These are phyloP conservation scores for Gentiana straminea DNA, from an alignment of 257 asterid genomes.

Conservation along the genomic window DNA sequence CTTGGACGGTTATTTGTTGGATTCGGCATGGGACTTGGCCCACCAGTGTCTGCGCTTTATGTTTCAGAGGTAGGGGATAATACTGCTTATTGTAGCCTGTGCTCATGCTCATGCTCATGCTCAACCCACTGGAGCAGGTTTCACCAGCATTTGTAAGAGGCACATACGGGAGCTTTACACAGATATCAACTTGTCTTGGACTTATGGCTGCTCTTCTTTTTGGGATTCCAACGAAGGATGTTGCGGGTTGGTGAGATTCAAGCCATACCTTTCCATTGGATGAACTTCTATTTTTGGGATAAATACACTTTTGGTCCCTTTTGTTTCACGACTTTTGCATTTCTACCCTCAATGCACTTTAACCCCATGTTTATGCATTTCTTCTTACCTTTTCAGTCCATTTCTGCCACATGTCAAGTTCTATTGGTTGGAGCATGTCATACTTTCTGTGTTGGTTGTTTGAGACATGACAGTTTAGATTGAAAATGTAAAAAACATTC, in stretches of 20 bases:
- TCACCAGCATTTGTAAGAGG: constrained; percentile 93
- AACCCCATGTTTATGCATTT: no score
- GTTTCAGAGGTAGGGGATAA: constrained; percentile 61
- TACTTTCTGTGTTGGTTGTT: no score
- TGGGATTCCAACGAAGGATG: constrained; percentile 77
- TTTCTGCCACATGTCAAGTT: no score
- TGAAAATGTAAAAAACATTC: no score
- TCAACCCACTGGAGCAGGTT: constrained; percentile 43
- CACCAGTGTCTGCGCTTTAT: constrained; percentile 90
- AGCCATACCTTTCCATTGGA: not conserved
- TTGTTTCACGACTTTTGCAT: no score
- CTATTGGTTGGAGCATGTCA: no score
- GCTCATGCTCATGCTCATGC: constrained; percentile 9
- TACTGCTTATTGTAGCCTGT: not conserved
- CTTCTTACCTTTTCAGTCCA: not conserved
- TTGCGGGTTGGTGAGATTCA: constrained; percentile 57
- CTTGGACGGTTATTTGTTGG: constrained; percentile 86
- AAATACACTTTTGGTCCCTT: no score
- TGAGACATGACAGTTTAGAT: no score
- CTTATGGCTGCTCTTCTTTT: constrained; percentile 58
- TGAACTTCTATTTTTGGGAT: not conserved
- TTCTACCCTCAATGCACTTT: no score
- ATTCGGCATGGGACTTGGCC: constrained; percentile 92
- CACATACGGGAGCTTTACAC: constrained; percentile 82
- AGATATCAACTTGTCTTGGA: constrained; percentile 88